Conservation (phyloP, 257 asterid genomes). For the Rhazya stricta region DNA sequence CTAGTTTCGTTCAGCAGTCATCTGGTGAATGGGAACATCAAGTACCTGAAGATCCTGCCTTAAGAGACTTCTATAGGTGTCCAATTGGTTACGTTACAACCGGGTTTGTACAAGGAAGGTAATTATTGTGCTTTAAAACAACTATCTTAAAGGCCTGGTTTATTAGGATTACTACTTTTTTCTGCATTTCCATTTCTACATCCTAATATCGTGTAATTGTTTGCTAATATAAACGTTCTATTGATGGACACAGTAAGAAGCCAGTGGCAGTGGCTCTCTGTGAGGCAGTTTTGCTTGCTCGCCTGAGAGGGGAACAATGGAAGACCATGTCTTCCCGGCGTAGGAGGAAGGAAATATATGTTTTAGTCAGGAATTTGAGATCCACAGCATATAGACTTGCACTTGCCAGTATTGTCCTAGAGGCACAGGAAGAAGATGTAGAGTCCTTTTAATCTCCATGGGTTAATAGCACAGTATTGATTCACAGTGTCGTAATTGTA, state of each 20-base stretch:
- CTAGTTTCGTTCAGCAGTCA: slow-evolving; percentile 47
- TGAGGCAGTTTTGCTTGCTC: slow-evolving; percentile 62
- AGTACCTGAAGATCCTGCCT: slow-evolving; percentile 44
- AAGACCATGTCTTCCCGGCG: slow-evolving; percentile 32
- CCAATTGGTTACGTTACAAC: slow-evolving; percentile 81
- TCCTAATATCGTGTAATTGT: not conserved
- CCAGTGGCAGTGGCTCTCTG: slow-evolving; percentile 62
- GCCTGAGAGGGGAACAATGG: slow-evolving; percentile 74
- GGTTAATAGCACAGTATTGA: no score
- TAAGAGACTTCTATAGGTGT: slow-evolving; percentile 41
- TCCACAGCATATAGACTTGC: slow-evolving; percentile 88
- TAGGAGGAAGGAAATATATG: slow-evolving; percentile 54
- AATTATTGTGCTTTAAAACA: slow-evolving; percentile 14
- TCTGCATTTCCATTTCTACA: not conserved
- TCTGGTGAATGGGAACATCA: slow-evolving; percentile 66
- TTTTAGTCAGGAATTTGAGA: slow-evolving; percentile 68
- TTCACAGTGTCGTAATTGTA: no score
- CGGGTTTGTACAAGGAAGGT: slow-evolving; percentile 91
- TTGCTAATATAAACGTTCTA: slow-evolving; percentile 5
- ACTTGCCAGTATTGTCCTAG: slow-evolving; percentile 71
- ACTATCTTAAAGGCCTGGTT: not conserved
- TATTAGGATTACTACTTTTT: not conserved
- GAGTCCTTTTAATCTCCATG: not conserved
- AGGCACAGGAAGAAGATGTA: slow-evolving; percentile 60
- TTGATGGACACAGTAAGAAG: slow-evolving; percentile 55